Conservation (phyloP, 2,329 filamentous ascomycete genomes). For the Colletotrichum tropicicola region DNA sequence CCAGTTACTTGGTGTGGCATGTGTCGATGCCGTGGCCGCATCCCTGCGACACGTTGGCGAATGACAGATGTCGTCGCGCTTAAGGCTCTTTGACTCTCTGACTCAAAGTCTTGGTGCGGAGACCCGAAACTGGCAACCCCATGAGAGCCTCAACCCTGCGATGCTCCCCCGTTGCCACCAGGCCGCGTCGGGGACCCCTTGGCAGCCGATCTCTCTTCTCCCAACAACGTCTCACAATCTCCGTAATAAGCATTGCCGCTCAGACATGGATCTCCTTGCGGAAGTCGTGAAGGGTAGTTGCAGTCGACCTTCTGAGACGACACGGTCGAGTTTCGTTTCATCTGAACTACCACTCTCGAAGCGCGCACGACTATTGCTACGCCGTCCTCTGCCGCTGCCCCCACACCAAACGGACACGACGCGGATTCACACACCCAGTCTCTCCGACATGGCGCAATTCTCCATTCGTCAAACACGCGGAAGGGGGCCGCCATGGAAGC, state of each 20-base stretch:
- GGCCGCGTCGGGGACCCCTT: not conserved
- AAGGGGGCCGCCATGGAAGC: not conserved
- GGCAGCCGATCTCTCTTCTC: not conserved
- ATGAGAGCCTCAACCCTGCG: constrained; percentile 21
- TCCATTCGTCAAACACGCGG: constrained; percentile 1
- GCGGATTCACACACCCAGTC: not conserved
- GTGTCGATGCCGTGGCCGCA: not conserved
- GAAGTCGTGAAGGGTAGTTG: not conserved
- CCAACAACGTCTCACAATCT: constrained; percentile 5
- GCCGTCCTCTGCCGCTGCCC: not conserved
- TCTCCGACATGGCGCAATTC: not conserved
- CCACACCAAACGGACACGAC: constrained; percentile 1
- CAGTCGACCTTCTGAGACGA: constrained; percentile 19
- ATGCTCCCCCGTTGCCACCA: not conserved
- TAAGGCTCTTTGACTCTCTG: constrained; percentile 7
- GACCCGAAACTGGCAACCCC: not conserved
- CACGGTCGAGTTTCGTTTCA: constrained; percentile 26
- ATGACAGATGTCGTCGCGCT: constrained; percentile 19
- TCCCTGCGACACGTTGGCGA: constrained; percentile 9
- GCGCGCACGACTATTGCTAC: not conserved
- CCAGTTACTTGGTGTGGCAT: not conserved
- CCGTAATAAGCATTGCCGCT: not conserved
- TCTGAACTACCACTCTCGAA: constrained; percentile 7
- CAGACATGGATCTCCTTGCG: constrained; percentile 12
- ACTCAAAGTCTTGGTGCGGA: constrained; percentile 10